Evolutionary conservation across 768 basidiomycete genomes (phyloP).

Genomic region (Hirschioporus abietinus): DNA sequence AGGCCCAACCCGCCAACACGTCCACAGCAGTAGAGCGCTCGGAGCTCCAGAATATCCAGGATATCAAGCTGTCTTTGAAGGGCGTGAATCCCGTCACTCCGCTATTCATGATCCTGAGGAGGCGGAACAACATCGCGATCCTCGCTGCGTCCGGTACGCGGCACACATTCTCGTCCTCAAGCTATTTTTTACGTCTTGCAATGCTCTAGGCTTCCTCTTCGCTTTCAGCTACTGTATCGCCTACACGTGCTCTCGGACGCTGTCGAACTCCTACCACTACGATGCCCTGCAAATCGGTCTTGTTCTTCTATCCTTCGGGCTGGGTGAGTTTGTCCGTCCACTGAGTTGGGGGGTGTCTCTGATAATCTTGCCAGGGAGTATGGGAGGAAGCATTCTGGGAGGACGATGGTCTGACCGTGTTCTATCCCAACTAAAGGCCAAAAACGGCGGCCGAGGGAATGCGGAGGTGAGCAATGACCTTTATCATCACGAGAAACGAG

Average conservation of each 20-base stretch:
- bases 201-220: slow-evolving; percentile 55
- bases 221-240: slow-evolving; percentile 64
- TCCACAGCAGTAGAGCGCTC: slow-evolving; percentile 13
- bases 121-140: slow-evolving; percentile 63
- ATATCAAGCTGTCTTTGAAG: slow-evolving; percentile 50
- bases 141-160: slow-evolving; percentile 58
- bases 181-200: slow-evolving; percentile 9
- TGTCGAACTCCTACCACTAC: slow-evolving; percentile 59
- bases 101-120: slow-evolving; percentile 49
- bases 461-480: slow-evolving; percentile 53
- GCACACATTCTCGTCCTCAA: neutral
- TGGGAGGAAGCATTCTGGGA: slow-evolving; percentile 50
- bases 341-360: neutral
- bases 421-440: slow-evolving; percentile 34
- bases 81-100: slow-evolving; percentile 77
- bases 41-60: slow-evolving; percentile 13
- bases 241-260: slow-evolving; percentile 71
- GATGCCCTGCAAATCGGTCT: slow-evolving; percentile 68
- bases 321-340: slow-evolving; percentile 36
- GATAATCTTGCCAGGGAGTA: slow-evolving; percentile 32
- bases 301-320: slow-evolving; percentile 69
- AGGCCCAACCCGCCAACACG: slow-evolving; percentile 19
- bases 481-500: neutral
- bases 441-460: slow-evolving; percentile 41
- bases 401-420: slow-evolving; percentile 55